These are phyloP conservation scores for Entomortierella lignicola DNA, from an alignment of 192 early-diverging fungal genomes.

Conservation along the genomic window DNA sequence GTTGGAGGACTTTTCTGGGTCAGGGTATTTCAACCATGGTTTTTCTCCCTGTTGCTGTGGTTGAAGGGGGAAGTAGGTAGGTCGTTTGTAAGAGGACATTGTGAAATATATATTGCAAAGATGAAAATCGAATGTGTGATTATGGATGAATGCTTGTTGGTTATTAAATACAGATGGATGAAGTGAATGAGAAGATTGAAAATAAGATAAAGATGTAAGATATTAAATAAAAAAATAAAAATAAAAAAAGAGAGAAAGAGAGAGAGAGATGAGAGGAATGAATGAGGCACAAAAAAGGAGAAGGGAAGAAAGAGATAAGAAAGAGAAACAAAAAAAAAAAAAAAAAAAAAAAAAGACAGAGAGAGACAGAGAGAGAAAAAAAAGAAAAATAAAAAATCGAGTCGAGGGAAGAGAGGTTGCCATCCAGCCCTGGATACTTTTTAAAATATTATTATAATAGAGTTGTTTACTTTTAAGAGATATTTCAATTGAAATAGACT, in stretches of 20 bases:
- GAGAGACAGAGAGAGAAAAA: background rate
- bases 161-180: background rate
- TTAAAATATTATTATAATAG: background rate
- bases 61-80: slow-evolving; percentile 3
- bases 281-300: slow-evolving; percentile 1
- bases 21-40: slow-evolving; percentile 47
- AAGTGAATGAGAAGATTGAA: background rate
- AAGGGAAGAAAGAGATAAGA: background rate
- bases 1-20: slow-evolving; percentile 28
- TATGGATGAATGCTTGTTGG: background rate
- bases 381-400: background rate
- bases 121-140: background rate
- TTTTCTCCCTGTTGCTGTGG: slow-evolving; percentile 5
- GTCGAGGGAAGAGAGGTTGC: background rate
- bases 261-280: background rate
- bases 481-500: background rate
- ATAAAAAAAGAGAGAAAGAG: background rate
- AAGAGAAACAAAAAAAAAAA: slow-evolving; percentile 3
- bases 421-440: background rate
- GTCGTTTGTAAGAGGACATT: slow-evolving; percentile 3
- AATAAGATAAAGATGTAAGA: background rate
- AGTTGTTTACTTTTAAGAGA: too few relatives aligned
- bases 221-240: background rate
- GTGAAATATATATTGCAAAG: background rate
- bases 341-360: slow-evolving; percentile 4